Evolutionary conservation across 805 yeast species (phyloP), one percentile per base, ranked within the genome.

Genomic region (Cyberlindnera americana): DNA sequence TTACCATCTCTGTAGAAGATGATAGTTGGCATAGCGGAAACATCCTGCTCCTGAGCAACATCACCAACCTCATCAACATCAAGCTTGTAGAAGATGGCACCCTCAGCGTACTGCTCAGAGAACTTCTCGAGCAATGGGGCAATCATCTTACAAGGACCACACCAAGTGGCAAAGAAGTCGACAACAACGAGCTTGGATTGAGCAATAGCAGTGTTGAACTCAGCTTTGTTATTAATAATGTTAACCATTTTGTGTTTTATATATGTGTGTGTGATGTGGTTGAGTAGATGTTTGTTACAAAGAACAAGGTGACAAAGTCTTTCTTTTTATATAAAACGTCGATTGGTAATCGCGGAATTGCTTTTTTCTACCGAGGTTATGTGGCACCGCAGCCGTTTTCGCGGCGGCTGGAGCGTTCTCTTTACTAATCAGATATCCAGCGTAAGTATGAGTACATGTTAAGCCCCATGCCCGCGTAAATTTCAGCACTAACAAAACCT

Each of bases 81-180:
- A 40, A 93, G 79, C 75, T 91, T 89, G 77, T 76, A 73, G 76
- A 93, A 91, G 54, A 73, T 76, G 54, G 83, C 87, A 39, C 35
- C 38, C 15, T 70, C 66, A 21, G 80, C 49, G 77, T 81, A 81
- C 57, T 71, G 68, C 34, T 61, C 61, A 30, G 89, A 70, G 59
- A 90, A 82, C 65, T 83, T 83, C 61, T 90, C 95, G 54, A 91
- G 70, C 70, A 87, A 70, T 55, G 99, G 99, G 40, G 96, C 90
- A 67, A 93, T 83, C 80, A 86, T 86, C 77, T 91, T 93, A 75
- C 99, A 91, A 47, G 99, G 98, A 54, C 97, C 97, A 69, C 99
- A 91, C 97, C 98, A 93, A 47, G 90, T 80, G 56, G 98, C 98
- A 61, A 78, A 90, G 73, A 91, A 93, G 72, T 93, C 98, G 53